These are phyloP conservation scores for Suillus tomentosus DNA, from an alignment of 768 basidiomycete genomes.

Conservation along the genomic window DNA sequence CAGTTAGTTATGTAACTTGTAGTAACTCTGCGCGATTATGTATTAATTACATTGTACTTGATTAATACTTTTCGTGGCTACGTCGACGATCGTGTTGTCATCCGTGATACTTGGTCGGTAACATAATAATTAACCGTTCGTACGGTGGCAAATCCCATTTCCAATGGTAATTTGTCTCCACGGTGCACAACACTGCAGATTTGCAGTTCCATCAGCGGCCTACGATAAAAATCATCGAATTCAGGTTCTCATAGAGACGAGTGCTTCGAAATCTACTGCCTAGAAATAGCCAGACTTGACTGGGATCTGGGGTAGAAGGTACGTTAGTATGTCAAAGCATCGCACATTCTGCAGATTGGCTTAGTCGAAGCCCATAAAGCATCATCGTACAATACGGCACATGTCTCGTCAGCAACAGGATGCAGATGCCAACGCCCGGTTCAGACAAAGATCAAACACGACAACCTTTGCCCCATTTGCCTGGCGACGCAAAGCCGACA, in stretches of 20 bases:
- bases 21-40: not conserved
- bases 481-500: constrained; percentile 41
- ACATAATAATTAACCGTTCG: not conserved
- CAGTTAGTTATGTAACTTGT: not conserved
- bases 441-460: constrained; percentile 45
- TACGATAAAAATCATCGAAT: not conserved
- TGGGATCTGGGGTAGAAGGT: constrained; percentile 4
- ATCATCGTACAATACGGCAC: constrained; percentile 9
- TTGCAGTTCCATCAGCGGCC: not conserved
- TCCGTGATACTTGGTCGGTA: constrained; percentile 1
- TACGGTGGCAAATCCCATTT: constrained; percentile 2
- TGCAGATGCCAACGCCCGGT: constrained; percentile 31
- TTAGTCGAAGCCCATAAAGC: not conserved
- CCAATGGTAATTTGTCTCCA: constrained; percentile 6
- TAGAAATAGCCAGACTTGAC: not conserved
- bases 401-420: constrained; percentile 36
- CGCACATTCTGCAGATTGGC: not conserved
- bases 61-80: not conserved
- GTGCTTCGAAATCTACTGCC: not conserved
- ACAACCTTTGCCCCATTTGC: constrained; percentile 42
- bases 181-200: not conserved
- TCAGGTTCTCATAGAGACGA: not conserved
- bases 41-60: not conserved
- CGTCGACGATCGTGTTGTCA: not conserved
- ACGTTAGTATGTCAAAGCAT: not conserved